phyloP scores from a whole-genome alignment of 768 basidiomycete genomes.

The Lentinula edodes region DNA sequence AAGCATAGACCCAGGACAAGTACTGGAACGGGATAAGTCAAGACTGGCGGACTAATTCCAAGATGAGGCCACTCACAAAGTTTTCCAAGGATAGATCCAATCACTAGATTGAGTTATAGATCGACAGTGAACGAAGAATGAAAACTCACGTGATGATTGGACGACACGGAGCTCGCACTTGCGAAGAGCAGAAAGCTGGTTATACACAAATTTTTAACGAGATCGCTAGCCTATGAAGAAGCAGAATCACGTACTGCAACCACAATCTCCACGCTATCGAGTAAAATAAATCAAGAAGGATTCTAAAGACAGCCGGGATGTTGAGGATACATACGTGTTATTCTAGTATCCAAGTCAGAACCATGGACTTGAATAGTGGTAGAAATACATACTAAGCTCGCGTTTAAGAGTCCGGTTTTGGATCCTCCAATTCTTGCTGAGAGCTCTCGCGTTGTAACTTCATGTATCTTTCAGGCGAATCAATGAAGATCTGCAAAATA shows the following conservation, averaged over 20 bases:
- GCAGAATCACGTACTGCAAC: conserved; percentile 53
- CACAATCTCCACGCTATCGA: conserved; percentile 52
- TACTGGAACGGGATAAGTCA: conserved; percentile 34
- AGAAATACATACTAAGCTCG: conserved; percentile 57
- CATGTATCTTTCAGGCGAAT: conserved; percentile 56
- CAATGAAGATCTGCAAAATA: background rate
- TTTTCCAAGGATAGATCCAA: conserved; percentile 82
- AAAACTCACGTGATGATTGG: conserved; percentile 68
- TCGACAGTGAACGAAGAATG: conserved; percentile 1
- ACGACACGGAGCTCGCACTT: conserved; percentile 80
- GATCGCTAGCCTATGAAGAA: background rate
- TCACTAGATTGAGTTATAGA: conserved; percentile 36
- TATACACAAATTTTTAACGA: background rate
- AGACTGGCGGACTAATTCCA: background rate
- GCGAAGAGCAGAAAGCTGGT: conserved; percentile 70
- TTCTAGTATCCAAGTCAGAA: conserved; percentile 33
- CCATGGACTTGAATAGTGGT: background rate
- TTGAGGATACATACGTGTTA: conserved; percentile 46
- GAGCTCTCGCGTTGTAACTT: conserved; percentile 69
- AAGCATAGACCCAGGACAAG: conserved; percentile 84
- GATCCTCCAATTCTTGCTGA: conserved; percentile 72
- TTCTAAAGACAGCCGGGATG: background rate
- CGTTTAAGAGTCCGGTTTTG: conserved; percentile 75
- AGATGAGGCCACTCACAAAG: conserved; percentile 35
- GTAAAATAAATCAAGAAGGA: background rate